Base-by-base conservation (phyloP, 805 yeast genomes). In the Priceomyces fermenticarens region DNA sequence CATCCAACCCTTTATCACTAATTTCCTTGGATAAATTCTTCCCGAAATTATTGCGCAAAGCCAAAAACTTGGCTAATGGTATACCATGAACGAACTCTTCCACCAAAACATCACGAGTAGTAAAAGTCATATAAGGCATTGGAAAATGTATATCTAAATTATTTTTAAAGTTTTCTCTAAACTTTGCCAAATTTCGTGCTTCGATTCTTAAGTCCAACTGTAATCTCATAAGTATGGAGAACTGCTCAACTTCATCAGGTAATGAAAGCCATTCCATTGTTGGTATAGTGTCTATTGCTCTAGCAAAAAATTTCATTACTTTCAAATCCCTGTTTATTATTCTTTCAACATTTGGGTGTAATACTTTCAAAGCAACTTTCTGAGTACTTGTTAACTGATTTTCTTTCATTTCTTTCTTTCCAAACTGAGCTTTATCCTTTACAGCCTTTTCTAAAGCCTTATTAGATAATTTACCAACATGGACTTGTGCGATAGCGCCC, bases 401-500 rank as follows among this genome's bases (percentile, higher is more conserved):
- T 36, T 67, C 40, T 35, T 37, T 23, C 13, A 49, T 33, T 30
- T 49, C 23, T 15, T 51, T 42, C 27, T 46, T 47, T 10, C 45
- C 39, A 5, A 31, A 25, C 10, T 51, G 57, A 10, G 38, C 14
- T 2, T 55, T 58, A 16, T 60, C 65, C 2, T 53, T 61, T 26
- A 53, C 58, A 13, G 66, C 68, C 43, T 60, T 60, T 7, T 60
- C 53, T 15, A 78, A 60, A 10, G 75, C 73, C 31, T 65, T 63
- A 12, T 63, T 55, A 11, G 81, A 75, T 16, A 88, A 62, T 48
- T 79, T 81, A 1, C 86, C 97, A 30, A 77, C 62, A 62, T 91
- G 87, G 2, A 93, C 99, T 62, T 93, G 99, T 1, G 97, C 99
- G 67, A 93, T 93, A 1, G 99, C 97, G 10, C 99, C 99, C n/a